Evolutionary conservation across 305 asterid species (phyloP).

Genomic region (Fraxinus sp.): DNA sequence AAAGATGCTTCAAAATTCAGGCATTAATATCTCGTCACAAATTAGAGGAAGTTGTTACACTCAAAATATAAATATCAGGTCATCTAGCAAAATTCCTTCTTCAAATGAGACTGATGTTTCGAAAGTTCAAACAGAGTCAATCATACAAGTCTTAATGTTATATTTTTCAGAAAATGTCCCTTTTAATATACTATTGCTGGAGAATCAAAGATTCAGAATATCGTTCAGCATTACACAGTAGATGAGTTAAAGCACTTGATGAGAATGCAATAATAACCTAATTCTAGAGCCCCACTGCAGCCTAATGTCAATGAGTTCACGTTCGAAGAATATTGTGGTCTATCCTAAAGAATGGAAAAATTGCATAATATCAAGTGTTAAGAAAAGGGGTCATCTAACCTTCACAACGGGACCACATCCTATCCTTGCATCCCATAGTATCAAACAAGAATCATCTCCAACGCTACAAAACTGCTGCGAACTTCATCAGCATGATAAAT

Average conservation of each 20-base stretch:
- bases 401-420: conserved; percentile 70
- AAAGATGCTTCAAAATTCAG: not conserved
- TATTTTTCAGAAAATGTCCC: not conserved
- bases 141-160: not conserved
- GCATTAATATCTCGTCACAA: not conserved
- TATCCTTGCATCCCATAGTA: conserved; percentile 89
- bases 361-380: conserved; percentile 9
- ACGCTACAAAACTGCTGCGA: conserved; percentile 98
- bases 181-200: not conserved
- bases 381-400: conserved; percentile 44
- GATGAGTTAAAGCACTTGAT: not conserved
- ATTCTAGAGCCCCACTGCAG: not conserved
- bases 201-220: not conserved
- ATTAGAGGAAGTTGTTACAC: not conserved
- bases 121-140: not conserved
- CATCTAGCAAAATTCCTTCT: not conserved
- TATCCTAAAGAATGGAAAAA: not conserved
- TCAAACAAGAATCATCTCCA: conserved; percentile 97
- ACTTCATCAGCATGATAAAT: conserved; percentile 41
- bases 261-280: not conserved
- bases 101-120: not conserved
- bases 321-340: not conserved
- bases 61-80: not conserved
- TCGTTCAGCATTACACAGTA: not conserved
- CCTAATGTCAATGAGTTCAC: not conserved